Evolutionary conservation across 2,329 filamentous ascomycete species (phyloP), one percentile per base, ranked within the genome.

Genomic region (Ustulina deusta): DNA sequence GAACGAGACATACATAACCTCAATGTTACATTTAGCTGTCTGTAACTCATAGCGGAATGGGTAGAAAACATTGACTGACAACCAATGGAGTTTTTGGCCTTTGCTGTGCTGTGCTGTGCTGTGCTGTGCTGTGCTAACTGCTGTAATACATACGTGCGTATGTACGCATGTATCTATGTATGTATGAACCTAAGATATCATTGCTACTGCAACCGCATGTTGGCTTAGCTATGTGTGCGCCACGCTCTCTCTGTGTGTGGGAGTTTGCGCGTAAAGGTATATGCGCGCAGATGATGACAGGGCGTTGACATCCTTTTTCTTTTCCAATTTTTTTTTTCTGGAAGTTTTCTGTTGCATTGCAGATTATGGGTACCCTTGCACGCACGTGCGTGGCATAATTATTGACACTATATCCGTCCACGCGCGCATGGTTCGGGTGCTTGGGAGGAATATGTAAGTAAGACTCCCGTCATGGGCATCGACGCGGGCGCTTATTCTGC

Each of bases 281-380:
- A 38, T 54, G 15, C 22, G 13, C 44, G n/a, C 9, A 36, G 10
- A 27, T 25, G 10, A 25, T 55, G 11, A 17, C 34, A 7, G 7
- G 34, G 22, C 7, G 2, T 22, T 40, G n/a, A 13, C 25, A n/a
- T 10, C 22, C 9, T n/a, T 11, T 34, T 48, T 17, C 4, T 17
- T 22, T 48, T 49, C 29, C 4, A 27, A 13, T 25, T 48, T 22
- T 36, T 49, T 10, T 49, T 34, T 75, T 75, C 73, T 73, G 69
- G 73, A 75, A 75, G 58, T 22, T 29, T 75, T 75, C 72, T 56
- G 66, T 70, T 59, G 66, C 69, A 73, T 64, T 55, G 67, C 52
- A 65, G 71, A 38, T 40, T 42, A n/a, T 10, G 10, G 27, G 7
- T 27, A 38, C 42, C 61, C 61, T 58, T 58, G 59, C 57, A 57